phyloP scores from a whole-genome alignment of 2,329 filamentous ascomycete species.

The Nannizziopsis barbatae region DNA sequence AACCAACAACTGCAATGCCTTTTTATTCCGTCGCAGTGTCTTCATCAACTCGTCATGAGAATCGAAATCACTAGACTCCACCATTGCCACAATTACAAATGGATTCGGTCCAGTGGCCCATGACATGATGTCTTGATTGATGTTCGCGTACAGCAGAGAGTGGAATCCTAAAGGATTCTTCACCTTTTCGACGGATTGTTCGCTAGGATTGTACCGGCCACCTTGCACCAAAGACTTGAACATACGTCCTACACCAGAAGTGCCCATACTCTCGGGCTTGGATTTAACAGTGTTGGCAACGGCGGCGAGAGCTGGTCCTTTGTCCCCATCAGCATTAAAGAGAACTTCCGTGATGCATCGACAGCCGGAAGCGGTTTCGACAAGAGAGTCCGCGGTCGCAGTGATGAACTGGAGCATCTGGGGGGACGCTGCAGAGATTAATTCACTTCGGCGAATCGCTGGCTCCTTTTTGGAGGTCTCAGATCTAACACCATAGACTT shows the following conservation, averaged over 20 bases:
- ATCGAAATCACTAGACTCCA: constrained; percentile 63
- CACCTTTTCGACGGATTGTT: constrained; percentile 58
- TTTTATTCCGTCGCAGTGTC: constrained; percentile 61
- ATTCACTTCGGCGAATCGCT: constrained; percentile 60
- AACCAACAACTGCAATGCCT: constrained; percentile 49
- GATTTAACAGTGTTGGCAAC: constrained; percentile 41
- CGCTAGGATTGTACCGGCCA: constrained; percentile 67
- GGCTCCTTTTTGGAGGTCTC: constrained; percentile 89
- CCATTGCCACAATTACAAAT: constrained; percentile 71
- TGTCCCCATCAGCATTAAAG: constrained; percentile 63
- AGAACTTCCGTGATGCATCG: constrained; percentile 78
- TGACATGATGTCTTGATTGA: constrained; percentile 59
- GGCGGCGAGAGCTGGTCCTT: constrained; percentile 60
- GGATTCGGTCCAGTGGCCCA: constrained; percentile 83
- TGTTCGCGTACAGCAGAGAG: constrained; percentile 66
- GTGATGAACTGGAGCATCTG: constrained; percentile 64
- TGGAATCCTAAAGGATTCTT: constrained; percentile 73
- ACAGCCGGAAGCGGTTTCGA: constrained; percentile 68
- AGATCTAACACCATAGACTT: constrained; percentile 67
- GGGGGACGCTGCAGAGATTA: constrained; percentile 62
- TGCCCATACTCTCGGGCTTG: constrained; percentile 44
- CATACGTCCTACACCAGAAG: constrained; percentile 63
- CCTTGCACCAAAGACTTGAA: constrained; percentile 85
- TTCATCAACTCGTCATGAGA: constrained; percentile 56
- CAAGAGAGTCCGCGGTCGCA: constrained; percentile 55